Conservation (phyloP, 208 protist species). For the Tetramitus jugosus region DNA sequence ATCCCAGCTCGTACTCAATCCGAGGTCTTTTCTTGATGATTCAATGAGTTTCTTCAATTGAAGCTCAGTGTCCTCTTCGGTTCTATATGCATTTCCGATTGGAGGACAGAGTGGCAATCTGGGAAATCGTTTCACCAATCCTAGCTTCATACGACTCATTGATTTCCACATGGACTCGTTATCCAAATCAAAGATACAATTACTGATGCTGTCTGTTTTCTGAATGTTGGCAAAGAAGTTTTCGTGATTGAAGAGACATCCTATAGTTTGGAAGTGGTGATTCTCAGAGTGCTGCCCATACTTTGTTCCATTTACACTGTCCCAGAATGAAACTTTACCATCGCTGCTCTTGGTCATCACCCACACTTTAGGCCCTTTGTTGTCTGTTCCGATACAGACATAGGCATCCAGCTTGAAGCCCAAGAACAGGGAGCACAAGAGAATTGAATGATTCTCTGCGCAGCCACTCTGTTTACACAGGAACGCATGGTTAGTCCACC, state of each 20-base stretch:
- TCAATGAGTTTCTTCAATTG: slow-evolving; percentile 46
- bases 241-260: slow-evolving; percentile 69
- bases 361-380: slow-evolving; percentile 55
- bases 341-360: slow-evolving; percentile 54
- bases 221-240: slow-evolving; percentile 76
- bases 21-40: slow-evolving; percentile 59
- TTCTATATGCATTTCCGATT: slow-evolving; percentile 29
- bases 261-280: slow-evolving; percentile 54
- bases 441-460: slow-evolving; percentile 62
- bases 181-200: slow-evolving; percentile 64
- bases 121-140: slow-evolving; percentile 62
- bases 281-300: slow-evolving; percentile 37
- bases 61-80: slow-evolving; percentile 53
- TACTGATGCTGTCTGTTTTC: slow-evolving; percentile 45
- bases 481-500: slow-evolving; percentile 67
- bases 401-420: slow-evolving; percentile 77
- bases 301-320: slow-evolving; percentile 58
- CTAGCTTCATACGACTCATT: slow-evolving; percentile 71
- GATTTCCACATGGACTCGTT: slow-evolving; percentile 77
- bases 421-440: slow-evolving; percentile 74
- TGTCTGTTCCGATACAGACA: slow-evolving; percentile 54
- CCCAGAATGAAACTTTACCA: slow-evolving; percentile 61
- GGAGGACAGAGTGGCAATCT: slow-evolving; percentile 55
- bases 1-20: slow-evolving; percentile 60
- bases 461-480: slow-evolving; percentile 67